These are phyloP conservation scores for Fusarium buharicum DNA, from an alignment of 2,329 filamentous ascomycete genomes.

Conservation along the genomic window DNA sequence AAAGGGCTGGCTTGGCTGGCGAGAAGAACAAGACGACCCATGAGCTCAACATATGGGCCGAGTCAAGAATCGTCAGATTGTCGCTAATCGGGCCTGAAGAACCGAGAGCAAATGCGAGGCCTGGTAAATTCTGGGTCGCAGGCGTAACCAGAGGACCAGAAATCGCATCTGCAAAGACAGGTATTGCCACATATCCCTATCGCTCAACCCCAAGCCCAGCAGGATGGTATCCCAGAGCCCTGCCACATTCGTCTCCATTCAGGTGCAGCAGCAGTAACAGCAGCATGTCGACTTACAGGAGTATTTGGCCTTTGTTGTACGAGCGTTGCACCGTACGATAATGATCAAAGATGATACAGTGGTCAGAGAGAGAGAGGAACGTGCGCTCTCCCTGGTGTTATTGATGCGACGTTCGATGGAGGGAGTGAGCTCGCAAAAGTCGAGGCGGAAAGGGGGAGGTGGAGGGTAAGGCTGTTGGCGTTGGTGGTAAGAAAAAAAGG, in stretches of 20 bases:
- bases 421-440: slow-evolving; percentile 27
- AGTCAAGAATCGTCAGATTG: slow-evolving; percentile 37
- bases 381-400: slow-evolving; percentile 41
- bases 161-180: slow-evolving; percentile 23
- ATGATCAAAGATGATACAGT: slow-evolving; percentile 42
- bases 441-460: slow-evolving; percentile 19
- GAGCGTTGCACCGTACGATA: slow-evolving; percentile 47
- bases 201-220: slow-evolving; percentile 8
- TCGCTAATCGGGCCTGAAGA: slow-evolving; percentile 39
- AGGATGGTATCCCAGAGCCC: slow-evolving; percentile 15
- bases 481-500: slow-evolving; percentile 19
- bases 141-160: slow-evolving; percentile 19
- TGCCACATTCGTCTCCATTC: slow-evolving; percentile 35
- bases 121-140: slow-evolving; percentile 18
- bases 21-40: slow-evolving; percentile 32
- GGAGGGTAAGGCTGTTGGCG: slow-evolving; percentile 19
- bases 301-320: slow-evolving; percentile 40
- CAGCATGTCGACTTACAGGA: slow-evolving; percentile 41
- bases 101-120: slow-evolving; percentile 21
- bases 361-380: slow-evolving; percentile 45
- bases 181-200: slow-evolving; percentile 34
- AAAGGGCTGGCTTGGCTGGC: slow-evolving; percentile 23
- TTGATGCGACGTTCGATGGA: slow-evolving; percentile 35
- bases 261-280: slow-evolving; percentile 28
- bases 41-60: slow-evolving; percentile 36